Evolutionary conservation across 108 stramenopile species (phyloP).

Genomic region (Cylindrotheca closterium): DNA sequence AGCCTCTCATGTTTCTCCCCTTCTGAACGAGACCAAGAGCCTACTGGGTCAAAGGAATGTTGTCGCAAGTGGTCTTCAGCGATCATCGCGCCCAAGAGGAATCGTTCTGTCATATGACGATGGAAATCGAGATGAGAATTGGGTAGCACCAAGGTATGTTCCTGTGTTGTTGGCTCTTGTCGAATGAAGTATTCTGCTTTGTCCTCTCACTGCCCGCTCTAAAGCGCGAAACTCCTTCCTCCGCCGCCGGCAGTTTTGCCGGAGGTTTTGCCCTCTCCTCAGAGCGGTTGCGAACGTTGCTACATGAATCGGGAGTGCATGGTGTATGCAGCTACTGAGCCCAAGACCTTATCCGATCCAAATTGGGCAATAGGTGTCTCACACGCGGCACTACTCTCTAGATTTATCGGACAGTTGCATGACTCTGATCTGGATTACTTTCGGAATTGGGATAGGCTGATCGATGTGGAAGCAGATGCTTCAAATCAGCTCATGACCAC

Average conservation of each 20-base stretch:
- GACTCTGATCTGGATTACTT: slow-evolving; percentile 73
- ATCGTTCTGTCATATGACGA: slow-evolving; percentile 53
- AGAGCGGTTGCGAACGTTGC: slow-evolving; percentile 62
- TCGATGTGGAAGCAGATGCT: slow-evolving; percentile 79
- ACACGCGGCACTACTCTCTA: slow-evolving; percentile 54
- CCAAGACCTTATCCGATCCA: slow-evolving; percentile 8
- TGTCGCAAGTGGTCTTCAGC: slow-evolving; percentile 53
- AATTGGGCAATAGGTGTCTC: slow-evolving; percentile 1
- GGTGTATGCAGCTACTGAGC: slow-evolving; percentile 72
- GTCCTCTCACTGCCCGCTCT: not conserved
- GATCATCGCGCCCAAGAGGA: slow-evolving; percentile 66
- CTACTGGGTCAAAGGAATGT: slow-evolving; percentile 77
- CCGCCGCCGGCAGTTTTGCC: slow-evolving; percentile 51
- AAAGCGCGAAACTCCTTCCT: slow-evolving; percentile 11
- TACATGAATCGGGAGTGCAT: slow-evolving; percentile 83
- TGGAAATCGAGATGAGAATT: slow-evolving; percentile 23
- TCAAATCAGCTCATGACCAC: slow-evolving; percentile 26
- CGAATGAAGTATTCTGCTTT: not conserved
- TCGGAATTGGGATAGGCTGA: slow-evolving; percentile 82
- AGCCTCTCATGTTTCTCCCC: slow-evolving; percentile 65
- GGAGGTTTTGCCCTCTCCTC: slow-evolving; percentile 37
- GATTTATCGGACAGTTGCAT: slow-evolving; percentile 71
- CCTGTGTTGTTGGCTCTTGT: not conserved
- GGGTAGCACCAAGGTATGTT: not conserved
- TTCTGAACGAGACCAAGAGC: slow-evolving; percentile 62